These are phyloP conservation scores for Wickerhamiella pararugosa DNA, from an alignment of 1,139 yeast species.

Conservation along the genomic window DNA sequence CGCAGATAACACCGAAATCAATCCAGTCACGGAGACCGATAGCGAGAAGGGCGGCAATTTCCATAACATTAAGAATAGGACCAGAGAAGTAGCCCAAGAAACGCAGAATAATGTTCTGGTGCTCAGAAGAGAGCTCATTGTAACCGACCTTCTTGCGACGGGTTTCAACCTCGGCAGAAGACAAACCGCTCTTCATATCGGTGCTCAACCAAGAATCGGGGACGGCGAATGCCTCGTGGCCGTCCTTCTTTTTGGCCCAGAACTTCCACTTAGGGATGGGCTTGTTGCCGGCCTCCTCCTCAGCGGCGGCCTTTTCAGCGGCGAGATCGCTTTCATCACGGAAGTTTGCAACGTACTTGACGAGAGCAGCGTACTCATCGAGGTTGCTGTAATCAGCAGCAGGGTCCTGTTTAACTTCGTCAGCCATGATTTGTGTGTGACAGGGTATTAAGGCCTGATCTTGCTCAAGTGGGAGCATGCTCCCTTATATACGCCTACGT, in stretches of 20 bases:
- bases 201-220: conserved; percentile 30
- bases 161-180: conserved; percentile 36
- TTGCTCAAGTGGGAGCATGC: conserved; percentile 1
- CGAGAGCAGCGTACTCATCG: conserved; percentile 26
- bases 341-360: conserved; percentile 25
- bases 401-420: conserved; percentile 16
- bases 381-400: conserved; percentile 17
- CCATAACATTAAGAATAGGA: conserved; percentile 57
- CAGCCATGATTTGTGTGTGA: conserved; percentile 13
- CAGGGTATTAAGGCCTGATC: conserved; percentile 6
- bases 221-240: conserved; percentile 15
- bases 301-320: conserved; percentile 17
- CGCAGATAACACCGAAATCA: conserved; percentile 56
- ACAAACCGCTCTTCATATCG: conserved; percentile 39
- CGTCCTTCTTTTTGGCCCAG: conserved; percentile 17
- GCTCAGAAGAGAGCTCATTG: conserved; percentile 49
- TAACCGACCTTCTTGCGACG: conserved; percentile 51
- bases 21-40: conserved; percentile 62
- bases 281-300: conserved; percentile 18
- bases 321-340: conserved; percentile 19
- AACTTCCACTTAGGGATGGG: conserved; percentile 19
- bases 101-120: conserved; percentile 42
- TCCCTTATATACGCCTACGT: conserved; percentile 5
- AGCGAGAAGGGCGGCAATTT: conserved; percentile 50
- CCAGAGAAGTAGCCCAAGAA: conserved; percentile 50